Evolutionary conservation across 177 flowering plant genomes (phyloP).

Genomic region (Tripterygium wilfordii): DNA sequence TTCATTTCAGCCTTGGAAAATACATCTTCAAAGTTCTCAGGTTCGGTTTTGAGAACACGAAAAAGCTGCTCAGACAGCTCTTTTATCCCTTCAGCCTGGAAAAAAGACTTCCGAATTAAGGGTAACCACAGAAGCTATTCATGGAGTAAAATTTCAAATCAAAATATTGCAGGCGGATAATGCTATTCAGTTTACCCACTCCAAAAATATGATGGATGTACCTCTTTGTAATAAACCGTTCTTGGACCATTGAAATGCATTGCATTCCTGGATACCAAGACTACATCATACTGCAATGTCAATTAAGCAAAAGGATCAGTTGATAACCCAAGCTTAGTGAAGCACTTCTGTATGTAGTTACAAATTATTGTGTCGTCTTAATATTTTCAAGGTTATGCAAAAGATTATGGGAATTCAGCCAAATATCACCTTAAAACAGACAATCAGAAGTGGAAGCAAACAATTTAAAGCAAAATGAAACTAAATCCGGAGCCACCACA

Average conservation of each 20-base stretch:
- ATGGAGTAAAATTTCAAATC: no score
- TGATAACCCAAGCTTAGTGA: background rate
- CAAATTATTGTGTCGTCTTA: no score
- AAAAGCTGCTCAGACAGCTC: background rate
- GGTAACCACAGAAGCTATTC: no score
- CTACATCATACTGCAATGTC: background rate
- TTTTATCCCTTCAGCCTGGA: background rate
- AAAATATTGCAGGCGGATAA: background rate
- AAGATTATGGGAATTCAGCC: background rate
- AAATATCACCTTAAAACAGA: no score
- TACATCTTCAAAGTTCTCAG: background rate
- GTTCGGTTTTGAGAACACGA: background rate
- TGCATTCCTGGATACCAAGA: conserved; percentile 3
- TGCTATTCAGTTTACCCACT: no score
- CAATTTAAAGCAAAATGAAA: no score
- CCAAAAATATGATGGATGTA: no score
- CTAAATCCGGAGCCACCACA: no score
- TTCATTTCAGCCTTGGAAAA: background rate
- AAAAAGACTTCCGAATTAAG: no score
- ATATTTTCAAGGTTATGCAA: no score
- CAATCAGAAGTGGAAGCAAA: no score
- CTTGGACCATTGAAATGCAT: conserved; percentile 1
- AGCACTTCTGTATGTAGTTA: no score
- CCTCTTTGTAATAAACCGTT: background rate
- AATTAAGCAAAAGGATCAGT: background rate